These are phyloP conservation scores for Penicillium brevicompactum DNA, from an alignment of 2,329 filamentous ascomycete genomes.

Conservation along the genomic window DNA sequence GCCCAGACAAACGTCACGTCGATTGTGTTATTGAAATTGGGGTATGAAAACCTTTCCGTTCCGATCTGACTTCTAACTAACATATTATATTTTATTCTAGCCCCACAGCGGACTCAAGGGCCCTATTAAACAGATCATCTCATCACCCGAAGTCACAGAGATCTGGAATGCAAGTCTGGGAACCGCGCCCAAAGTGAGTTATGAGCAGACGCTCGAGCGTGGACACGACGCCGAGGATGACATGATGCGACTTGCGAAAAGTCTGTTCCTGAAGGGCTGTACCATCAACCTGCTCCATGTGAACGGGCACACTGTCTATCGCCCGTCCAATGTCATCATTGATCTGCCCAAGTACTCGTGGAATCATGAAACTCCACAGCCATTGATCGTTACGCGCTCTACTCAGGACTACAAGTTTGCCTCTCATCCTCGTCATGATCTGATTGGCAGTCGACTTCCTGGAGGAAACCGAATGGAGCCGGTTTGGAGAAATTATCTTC, in stretches of 20 bases:
- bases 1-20: neutral
- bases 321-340: neutral
- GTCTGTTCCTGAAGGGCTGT: neutral
- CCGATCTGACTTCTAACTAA: neutral
- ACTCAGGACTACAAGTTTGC: constrained; percentile 10
- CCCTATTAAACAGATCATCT: neutral
- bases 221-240: neutral
- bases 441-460: constrained; percentile 17
- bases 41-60: neutral
- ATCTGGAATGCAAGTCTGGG: neutral
- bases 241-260: neutral
- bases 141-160: neutral
- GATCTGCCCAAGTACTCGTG: constrained; percentile 21
- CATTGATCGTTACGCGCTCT: constrained; percentile 15
- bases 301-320: neutral
- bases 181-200: neutral
- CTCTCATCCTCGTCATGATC: constrained; percentile 10
- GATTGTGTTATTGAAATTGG: constrained; percentile 7
- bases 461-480: constrained; percentile 17
- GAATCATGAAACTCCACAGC: constrained; percentile 5
- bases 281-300: neutral
- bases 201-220: neutral
- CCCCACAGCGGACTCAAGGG: neutral
- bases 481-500: constrained; percentile 30
- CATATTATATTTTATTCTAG: neutral